Evolutionary conservation across 129 eudicot species (phyloP).

Genomic region (Rutidosis leptorrhynchoides): DNA sequence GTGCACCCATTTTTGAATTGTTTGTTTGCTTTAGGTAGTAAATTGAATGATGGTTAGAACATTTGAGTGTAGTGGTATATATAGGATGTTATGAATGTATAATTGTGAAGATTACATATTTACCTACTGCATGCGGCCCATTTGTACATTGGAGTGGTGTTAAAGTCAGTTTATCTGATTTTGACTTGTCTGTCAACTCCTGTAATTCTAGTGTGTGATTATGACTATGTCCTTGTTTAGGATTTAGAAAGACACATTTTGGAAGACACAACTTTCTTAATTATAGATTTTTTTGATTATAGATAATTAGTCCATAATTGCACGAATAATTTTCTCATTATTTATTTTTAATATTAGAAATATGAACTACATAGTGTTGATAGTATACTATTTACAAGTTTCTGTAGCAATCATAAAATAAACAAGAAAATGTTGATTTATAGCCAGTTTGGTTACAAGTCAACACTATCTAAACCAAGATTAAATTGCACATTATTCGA

Average conservation of each 20-base stretch:
- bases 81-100: constrained; percentile 20
- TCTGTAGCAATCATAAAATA: not conserved
- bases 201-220: not conserved
- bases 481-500: not conserved
- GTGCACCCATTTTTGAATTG: constrained; percentile 31
- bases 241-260: not conserved
- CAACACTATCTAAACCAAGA: not conserved
- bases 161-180: constrained; percentile 40
- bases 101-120: constrained; percentile 19
- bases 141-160: constrained; percentile 39
- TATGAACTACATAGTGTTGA: no score
- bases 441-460: not conserved
- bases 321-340: no score
- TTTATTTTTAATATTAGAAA: no score
- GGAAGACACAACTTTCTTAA: no score
- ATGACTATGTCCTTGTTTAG: constrained; percentile 18
- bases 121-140: constrained; percentile 44
- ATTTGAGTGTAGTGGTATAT: constrained; percentile 25
- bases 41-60: constrained; percentile 4
- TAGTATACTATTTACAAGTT: not conserved
- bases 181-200: constrained; percentile 31
- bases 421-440: no score
- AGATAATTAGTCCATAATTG: no score
- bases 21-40: constrained; percentile 12
- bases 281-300: no score